These are phyloP conservation scores for Calonectria honghensis DNA, from an alignment of 2,329 filamentous ascomycete genomes.

Conservation along the genomic window DNA sequence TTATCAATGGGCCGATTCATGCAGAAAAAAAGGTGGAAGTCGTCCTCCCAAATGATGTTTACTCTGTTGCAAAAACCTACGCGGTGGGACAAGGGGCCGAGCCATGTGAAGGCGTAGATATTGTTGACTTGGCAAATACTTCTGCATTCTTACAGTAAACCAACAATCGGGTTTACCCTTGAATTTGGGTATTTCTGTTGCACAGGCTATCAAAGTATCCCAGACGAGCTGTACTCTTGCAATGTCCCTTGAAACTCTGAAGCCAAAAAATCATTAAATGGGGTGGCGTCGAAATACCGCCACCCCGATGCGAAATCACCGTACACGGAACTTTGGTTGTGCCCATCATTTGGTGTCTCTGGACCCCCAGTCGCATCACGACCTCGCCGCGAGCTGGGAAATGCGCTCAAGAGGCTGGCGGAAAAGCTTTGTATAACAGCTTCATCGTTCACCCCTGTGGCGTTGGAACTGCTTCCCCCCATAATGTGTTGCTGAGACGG, in stretches of 20 bases:
- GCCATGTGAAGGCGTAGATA: background rate
- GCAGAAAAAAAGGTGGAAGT: background rate
- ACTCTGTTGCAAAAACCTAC: background rate
- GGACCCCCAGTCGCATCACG: background rate
- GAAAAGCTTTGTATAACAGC: constrained; percentile 21
- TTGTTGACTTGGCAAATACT: background rate
- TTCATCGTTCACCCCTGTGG: background rate
- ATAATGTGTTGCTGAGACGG: no score
- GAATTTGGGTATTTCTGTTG: background rate
- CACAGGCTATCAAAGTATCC: background rate
- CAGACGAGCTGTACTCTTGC: background rate
- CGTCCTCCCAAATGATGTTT: background rate
- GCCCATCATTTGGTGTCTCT: background rate
- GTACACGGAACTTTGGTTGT: background rate
- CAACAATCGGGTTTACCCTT: background rate
- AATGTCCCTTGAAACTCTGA: constrained; percentile 18
- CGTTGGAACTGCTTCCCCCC: accelerated
- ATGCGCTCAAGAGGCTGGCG: background rate
- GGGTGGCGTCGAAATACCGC: background rate
- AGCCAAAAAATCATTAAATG: background rate
- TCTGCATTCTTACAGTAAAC: background rate
- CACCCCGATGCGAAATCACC: background rate
- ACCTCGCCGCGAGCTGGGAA: background rate
- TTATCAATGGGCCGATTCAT: background rate
- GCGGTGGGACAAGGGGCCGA: background rate